Base-by-base conservation (phyloP, 495 filamentous ascomycete genomes). In the Hyaloscypha finlandica region DNA sequence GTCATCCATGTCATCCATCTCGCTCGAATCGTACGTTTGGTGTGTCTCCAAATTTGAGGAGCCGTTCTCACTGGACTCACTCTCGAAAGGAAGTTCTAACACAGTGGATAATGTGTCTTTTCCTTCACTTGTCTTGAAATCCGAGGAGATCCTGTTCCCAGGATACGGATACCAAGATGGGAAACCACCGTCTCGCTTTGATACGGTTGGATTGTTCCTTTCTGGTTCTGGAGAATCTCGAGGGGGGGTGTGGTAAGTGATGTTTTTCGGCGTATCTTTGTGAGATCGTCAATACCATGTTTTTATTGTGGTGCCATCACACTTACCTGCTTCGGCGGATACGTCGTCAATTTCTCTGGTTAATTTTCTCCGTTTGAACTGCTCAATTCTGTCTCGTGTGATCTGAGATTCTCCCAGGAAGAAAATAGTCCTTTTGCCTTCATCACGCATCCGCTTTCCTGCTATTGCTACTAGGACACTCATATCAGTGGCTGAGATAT, bases 361-460 rank as follows among this genome's bases (percentile, higher is more conserved):
- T 2, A 19, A 35, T 19, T 66, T 66, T 35, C 64, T 60, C 54
- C 35, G 35, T 42, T 66, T 66, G 58, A 66, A 66, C 4, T 55
- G 33, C 20, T 53, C 35, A 5, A 66, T 61, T 30, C 30, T 60
- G 12, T 66, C 39, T 25, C 22, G 22, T 4, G 25, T 33, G 20
- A 66, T 66, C 31, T 53, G 22, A 25, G 33, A 25, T 6, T 19
- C 57, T 12, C 57, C 57, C 16, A 54, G 29, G n/a, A 54, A 66
- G 48, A 66, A 35, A 3, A 54, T 19, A 3, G 64, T 66, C 45
- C 61, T 37, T 37, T 66, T 66, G 3, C 64, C 64, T 11, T 66
- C 56, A 33, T 66, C 56, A 35, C 29, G 60, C 11, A 29, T 3
- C 31, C 64, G 61, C 29, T 59, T 60, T 20, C 31, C 64, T 1